Conservation (phyloP, 2,329 filamentous ascomycete species). For the Aspergillus sp. region DNA sequence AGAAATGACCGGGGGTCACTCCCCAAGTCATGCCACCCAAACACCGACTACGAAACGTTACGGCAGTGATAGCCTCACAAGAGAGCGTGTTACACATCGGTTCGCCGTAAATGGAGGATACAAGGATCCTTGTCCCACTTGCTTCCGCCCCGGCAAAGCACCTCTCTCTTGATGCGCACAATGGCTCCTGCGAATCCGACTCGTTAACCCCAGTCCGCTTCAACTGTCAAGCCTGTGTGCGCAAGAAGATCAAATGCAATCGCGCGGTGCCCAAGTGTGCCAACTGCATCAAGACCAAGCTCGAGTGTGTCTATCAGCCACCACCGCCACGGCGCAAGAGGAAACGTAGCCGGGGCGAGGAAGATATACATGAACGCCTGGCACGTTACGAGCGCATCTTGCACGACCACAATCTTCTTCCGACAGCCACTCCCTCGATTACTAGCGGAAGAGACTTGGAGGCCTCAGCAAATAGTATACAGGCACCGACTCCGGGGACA, state of each 20-base stretch:
- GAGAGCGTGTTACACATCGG: no score
- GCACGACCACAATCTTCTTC: slow-evolving; percentile 29
- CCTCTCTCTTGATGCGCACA: no score
- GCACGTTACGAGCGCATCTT: slow-evolving; percentile 46
- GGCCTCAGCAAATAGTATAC: not conserved
- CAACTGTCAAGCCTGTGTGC: slow-evolving; percentile 28
- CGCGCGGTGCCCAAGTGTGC: slow-evolving; percentile 36
- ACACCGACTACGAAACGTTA: no score
- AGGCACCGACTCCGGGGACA: no score
- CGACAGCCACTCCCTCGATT: not conserved
- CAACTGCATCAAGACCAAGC: slow-evolving; percentile 35
- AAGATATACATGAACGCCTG: slow-evolving; percentile 37
- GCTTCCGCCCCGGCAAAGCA: no score
- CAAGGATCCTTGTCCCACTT: no score
- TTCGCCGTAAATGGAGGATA: no score
- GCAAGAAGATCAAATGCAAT: slow-evolving; percentile 47
- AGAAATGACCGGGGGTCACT: no score
- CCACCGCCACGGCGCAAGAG: slow-evolving; percentile 40
- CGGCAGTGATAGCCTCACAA: no score
- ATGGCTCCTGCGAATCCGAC: no score
- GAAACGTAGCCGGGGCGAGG: slow-evolving; percentile 36
- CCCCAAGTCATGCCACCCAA: no score
- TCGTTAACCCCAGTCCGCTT: no score
- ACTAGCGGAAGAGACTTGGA: not conserved
- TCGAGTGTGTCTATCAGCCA: slow-evolving; percentile 46